These are phyloP conservation scores for Aphanomyces cochlioides DNA, from an alignment of 352 stramenopile species.

Conservation along the genomic window DNA sequence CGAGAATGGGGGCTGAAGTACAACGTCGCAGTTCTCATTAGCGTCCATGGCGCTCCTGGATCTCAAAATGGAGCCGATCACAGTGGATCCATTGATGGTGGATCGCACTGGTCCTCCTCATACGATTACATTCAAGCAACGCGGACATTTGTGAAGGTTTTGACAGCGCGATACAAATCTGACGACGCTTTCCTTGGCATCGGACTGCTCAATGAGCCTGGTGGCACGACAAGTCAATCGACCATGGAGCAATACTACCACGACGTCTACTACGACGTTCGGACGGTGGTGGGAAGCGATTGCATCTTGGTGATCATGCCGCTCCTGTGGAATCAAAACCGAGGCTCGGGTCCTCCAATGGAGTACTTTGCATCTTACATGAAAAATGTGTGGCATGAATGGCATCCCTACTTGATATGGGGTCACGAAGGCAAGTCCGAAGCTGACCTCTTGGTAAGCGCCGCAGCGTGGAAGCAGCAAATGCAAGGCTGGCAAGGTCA, in stretches of 20 bases:
- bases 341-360: constrained; percentile 48
- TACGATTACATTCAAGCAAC: constrained; percentile 62
- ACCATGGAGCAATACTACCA: constrained; percentile 76
- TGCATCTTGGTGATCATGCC: constrained; percentile 60
- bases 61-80: constrained; percentile 75
- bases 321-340: constrained; percentile 39
- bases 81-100: constrained; percentile 50
- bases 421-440: constrained; percentile 61
- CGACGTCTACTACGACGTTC: constrained; percentile 57
- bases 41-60: constrained; percentile 61
- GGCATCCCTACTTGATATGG: constrained; percentile 82
- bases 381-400: constrained; percentile 81
- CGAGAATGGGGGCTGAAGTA: constrained; percentile 46
- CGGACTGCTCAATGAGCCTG: constrained; percentile 69
- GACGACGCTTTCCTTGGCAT: constrained; percentile 72
- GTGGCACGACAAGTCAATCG: constrained; percentile 44
- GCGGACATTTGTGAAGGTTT: constrained; percentile 42
- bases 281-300: constrained; percentile 46
- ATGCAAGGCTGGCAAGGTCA: constrained; percentile 37
- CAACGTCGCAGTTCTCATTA: constrained; percentile 50
- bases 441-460: constrained; percentile 42
- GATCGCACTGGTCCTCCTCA: constrained; percentile 47
- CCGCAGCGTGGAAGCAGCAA: constrained; percentile 29
- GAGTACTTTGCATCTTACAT: constrained; percentile 48
- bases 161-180: constrained; percentile 62